These are phyloP conservation scores for Ceratocystis variospora DNA, from an alignment of 2,329 filamentous ascomycete genomes.

Conservation along the genomic window DNA sequence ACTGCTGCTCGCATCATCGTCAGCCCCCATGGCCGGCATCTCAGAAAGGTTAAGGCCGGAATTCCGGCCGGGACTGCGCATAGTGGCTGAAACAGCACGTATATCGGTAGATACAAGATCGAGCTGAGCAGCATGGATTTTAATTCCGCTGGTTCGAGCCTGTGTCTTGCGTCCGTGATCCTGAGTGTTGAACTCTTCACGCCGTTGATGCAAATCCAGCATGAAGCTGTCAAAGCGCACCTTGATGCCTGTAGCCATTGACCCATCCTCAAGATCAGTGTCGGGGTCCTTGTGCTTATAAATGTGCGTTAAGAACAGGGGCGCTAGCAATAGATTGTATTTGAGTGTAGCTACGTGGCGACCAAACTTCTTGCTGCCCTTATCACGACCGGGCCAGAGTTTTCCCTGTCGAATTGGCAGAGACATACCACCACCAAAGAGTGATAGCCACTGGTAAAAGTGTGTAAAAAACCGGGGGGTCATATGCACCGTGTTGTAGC, in stretches of 20 bases:
- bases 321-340: constrained; percentile 84
- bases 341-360: constrained; percentile 97
- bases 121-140: constrained; percentile 85
- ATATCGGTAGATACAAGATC: constrained; percentile 87
- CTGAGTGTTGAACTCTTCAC: constrained; percentile 77
- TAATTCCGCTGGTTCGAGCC: constrained; percentile 78
- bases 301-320: constrained; percentile 87
- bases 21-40: neutral
- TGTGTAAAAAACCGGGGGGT: constrained; percentile 95
- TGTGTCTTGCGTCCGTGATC: constrained; percentile 64
- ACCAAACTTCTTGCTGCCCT: constrained; percentile 97
- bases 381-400: constrained; percentile 83
- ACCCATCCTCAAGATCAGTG: constrained; percentile 59
- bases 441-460: constrained; percentile 95
- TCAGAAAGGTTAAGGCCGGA: neutral
- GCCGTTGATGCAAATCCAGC: constrained; percentile 85
- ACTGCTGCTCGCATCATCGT: constrained; percentile 14
- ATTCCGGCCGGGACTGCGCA: constrained; percentile 41
- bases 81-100: constrained; percentile 80
- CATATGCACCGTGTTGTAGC: constrained; percentile 93
- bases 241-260: constrained; percentile 92
- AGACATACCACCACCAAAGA: constrained; percentile 90
- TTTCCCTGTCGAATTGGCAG: constrained; percentile 84
- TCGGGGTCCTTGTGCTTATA: constrained; percentile 97
- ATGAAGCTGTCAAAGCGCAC: constrained; percentile 94